Evolutionary conservation across 768 basidiomycete species (phyloP), one percentile per base, ranked within the genome.

Genomic region (Paxillus involutus): DNA sequence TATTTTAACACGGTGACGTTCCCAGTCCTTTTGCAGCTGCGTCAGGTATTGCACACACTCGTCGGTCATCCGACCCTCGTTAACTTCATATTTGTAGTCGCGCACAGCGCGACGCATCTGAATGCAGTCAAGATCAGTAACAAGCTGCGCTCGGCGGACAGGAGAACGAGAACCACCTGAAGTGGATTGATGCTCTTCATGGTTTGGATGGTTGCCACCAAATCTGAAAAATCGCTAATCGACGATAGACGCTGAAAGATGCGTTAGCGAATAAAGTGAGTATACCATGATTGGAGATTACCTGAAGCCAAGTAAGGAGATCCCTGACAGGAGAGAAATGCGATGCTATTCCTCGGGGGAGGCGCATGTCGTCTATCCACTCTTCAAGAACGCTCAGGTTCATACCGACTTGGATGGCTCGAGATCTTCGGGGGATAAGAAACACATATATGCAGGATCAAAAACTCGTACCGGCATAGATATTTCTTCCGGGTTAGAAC

Each of bases 11-110:
- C 94, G 79, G 67, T 92, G 88, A 52, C 91, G 77, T 71, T 99
- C 96, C 96, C 96, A 99, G 67, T 98, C 95, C 65, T 92, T 95
- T 72, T 98, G 95, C 9, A 99, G 76, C 63, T 98, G 96, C 3
- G 85, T 89, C 26, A 98, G 81, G 63, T 98, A 98, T 73, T 97
- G 92, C 37, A 83, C 78, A 65, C 96, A 98, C 69, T 99, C 97
- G 21, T 98, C 94, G 3, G 86, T 89, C 92, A 99, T 97, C 56
- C 80, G 80, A 1, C 85, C 80, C 70, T 99, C 97, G 65, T 87
- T 89, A 46, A 98, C 89, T 73, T 99, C 96, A 65, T 91, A 97
- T 67, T 84, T 90, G 72, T 93, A 93, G 65, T 98, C 96, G 44
- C 88, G 84, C 29, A 96, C 89, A 37, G 95, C 95, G 17, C 93